Conservation (phyloP, 768 basidiomycete species). For the Tubosaeta sp. region DNA sequence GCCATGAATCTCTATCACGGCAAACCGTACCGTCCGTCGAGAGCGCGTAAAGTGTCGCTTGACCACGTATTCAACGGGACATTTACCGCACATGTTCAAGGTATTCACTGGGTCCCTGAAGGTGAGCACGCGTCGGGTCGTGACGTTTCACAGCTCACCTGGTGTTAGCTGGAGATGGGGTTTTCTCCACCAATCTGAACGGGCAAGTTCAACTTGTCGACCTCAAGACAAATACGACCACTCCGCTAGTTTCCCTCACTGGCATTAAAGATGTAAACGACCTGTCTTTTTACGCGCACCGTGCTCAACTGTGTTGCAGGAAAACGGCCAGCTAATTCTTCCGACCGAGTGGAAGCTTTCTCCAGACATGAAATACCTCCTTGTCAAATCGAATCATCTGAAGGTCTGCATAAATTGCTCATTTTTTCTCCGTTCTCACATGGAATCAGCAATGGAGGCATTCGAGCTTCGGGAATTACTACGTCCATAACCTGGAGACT, state of each 20-base stretch:
- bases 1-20: slow-evolving; percentile 65
- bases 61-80: slow-evolving; percentile 94
- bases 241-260: slow-evolving; percentile 48
- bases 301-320: slow-evolving; percentile 35
- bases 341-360: slow-evolving; percentile 78
- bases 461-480: slow-evolving; percentile 89
- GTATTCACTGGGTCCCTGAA: slow-evolving; percentile 86
- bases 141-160: slow-evolving; percentile 4
- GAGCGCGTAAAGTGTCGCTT: slow-evolving; percentile 69
- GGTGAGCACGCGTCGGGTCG: slow-evolving; percentile 43
- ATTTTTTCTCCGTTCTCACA: slow-evolving; percentile 5
- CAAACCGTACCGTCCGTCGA: slow-evolving; percentile 45
- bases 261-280: slow-evolving; percentile 63
- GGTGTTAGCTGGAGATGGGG: slow-evolving; percentile 83
- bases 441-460: slow-evolving; percentile 85
- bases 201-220: slow-evolving; percentile 77
- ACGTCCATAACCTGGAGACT: slow-evolving; percentile 75
- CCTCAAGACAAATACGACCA: slow-evolving; percentile 69
- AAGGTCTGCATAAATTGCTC: slow-evolving; percentile 48
- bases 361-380: slow-evolving; percentile 84
- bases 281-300: neutral
- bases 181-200: slow-evolving; percentile 63
- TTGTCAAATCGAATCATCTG: slow-evolving; percentile 67
- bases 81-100: slow-evolving; percentile 46
- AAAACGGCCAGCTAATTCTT: slow-evolving; percentile 44